Evolutionary conservation across 2,329 filamentous ascomycete genomes (phyloP), one percentile per base, ranked within the genome.

Genomic region (Neofusicoccum sp.): DNA sequence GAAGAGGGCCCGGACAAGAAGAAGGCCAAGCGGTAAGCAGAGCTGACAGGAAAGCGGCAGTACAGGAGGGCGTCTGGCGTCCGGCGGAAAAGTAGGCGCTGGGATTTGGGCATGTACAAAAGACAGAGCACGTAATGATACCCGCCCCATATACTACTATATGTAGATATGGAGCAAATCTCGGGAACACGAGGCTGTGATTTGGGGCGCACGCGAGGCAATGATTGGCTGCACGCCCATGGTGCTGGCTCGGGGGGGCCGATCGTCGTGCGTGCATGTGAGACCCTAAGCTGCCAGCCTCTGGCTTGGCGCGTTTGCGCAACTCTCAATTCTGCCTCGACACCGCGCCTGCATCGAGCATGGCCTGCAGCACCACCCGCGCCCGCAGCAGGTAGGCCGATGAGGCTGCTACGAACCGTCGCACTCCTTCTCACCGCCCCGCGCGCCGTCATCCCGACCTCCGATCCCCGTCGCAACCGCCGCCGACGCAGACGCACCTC

Each of bases 1-100:
- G 83, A 85, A 6, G 83, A 80, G 16, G 84, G 82, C 3, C 86
- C 85, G n/a, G 85, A 90, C 34, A 89, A 87, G 76, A 86, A 86
- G 74, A 82, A 71, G 65, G 58, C 45, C 26, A 67, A 63, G 53
- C 45, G 63, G 28, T 67, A 63, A 65, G 11, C 6, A 20, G 8
- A 31, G 43, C 20, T 16, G 20, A 34, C 6, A n/a, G 33, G 31
- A 38, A 45, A 14, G 24, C 8, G 33, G 28, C 9, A 40, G 20
- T 12, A n/a, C 43, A 28, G 34, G 14, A 41, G 3, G 24, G 34
- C 45, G n/a, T 34, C 12, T 24, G 45, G 8, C 9, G 28, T 7
- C 16, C 34, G 33, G 28, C 33, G 45, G 45, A 14, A 49, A 28
- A 20, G n/a, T n/a, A 12, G 45, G 45, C 49, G 49, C 49, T 53